Evolutionary conservation across 1,284 basidiomycete species (phyloP).

Genomic region (Quambalaria eucalypti): DNA sequence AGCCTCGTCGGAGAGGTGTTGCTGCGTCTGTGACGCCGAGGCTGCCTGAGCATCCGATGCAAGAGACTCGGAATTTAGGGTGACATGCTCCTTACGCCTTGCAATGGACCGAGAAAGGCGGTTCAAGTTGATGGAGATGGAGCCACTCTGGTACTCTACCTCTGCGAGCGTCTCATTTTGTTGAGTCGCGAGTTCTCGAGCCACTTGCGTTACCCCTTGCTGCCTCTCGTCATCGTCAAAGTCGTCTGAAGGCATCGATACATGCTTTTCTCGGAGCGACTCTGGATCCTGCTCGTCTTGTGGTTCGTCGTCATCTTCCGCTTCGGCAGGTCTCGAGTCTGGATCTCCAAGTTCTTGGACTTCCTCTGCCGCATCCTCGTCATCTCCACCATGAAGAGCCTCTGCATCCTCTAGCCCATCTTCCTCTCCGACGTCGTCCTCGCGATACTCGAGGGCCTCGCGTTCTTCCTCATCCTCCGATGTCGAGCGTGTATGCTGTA

Average conservation of each 20-base stretch:
- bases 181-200: background rate
- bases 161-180: background rate
- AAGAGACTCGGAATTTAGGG: no score
- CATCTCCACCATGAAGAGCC: background rate
- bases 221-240: background rate
- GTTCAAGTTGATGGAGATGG: no score
- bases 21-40: background rate
- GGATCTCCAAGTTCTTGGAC: background rate
- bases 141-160: no score
- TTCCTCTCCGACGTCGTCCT: background rate
- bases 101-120: no score
- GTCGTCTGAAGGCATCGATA: background rate
- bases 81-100: no score
- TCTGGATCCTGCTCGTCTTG: slow-evolving; percentile 6
- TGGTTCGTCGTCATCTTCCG: background rate
- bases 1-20: slow-evolving; percentile 46
- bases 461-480: background rate
- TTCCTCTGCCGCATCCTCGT: background rate
- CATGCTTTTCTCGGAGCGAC: background rate
- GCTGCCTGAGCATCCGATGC: no score
- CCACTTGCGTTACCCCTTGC: no score
- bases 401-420: background rate
- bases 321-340: background rate
- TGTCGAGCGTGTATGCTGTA: no score
- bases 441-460: background rate